Percentiles rank a stretch among this genome's conserved stretches.
Conservation (phyloP, 1,139 yeast species). For the Sugiyamaella sp. region DNA sequence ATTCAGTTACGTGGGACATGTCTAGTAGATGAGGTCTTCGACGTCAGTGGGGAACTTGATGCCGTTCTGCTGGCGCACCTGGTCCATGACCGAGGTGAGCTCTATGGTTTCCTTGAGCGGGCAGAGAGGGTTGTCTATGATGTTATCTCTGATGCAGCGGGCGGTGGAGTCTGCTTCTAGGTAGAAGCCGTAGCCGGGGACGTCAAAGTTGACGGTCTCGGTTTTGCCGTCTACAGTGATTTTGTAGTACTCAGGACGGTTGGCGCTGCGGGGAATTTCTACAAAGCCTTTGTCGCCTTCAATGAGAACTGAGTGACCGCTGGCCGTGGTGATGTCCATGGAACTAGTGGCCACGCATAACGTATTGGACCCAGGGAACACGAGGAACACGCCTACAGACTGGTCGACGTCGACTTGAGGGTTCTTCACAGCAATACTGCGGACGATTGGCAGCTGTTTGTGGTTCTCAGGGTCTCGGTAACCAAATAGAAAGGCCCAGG, state of each 20-base stretch:
- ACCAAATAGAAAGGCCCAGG: conserved; percentile 43
- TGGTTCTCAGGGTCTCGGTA: conserved; percentile 36
- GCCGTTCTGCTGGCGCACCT: conserved; percentile 48
- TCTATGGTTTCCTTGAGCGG: conserved; percentile 51
- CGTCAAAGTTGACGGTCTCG: conserved; percentile 22
- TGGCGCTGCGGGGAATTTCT: conserved; percentile 35
- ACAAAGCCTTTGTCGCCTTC: conserved; percentile 41
- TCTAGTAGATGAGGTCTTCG: conserved; percentile 22
- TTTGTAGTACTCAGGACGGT: conserved; percentile 35
- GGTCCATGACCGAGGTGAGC: conserved; percentile 51
- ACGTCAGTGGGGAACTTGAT: conserved; percentile 48
- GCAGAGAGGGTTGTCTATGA: conserved; percentile 42
- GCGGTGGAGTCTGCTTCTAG: conserved; percentile 56
- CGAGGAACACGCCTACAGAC: conserved; percentile 33
- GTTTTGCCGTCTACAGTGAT: conserved; percentile 23
- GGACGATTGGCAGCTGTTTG: conserved; percentile 21
- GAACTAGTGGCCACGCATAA: conserved; percentile 38
- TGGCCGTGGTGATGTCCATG: conserved; percentile 28
- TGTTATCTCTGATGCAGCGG: conserved; percentile 44
- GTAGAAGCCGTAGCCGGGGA: conserved; percentile 48
- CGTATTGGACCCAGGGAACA: conserved; percentile 36
- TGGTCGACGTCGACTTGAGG: conserved; percentile 36
- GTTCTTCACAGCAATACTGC: conserved; percentile 28
- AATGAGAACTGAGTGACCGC: conserved; percentile 32
- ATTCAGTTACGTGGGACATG: background rate